Evolutionary conservation across 2,329 filamentous ascomycete species (phyloP), one percentile per base, ranked within the genome.

Genomic region (Grosmannia serpens): DNA sequence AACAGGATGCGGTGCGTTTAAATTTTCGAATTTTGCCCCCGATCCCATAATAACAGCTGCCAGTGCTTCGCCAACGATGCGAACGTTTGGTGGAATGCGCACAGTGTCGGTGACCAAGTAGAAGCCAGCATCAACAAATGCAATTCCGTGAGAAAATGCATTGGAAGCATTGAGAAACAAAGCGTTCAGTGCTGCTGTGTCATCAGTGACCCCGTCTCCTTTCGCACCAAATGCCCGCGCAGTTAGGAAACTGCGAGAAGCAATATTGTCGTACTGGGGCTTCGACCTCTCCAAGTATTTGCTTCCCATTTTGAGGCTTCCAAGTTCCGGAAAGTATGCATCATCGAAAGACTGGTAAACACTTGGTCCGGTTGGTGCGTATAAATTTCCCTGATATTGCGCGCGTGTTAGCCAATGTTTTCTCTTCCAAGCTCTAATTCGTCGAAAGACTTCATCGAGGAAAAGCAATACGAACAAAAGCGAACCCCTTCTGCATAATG

Each of bases 141-240:
- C 78, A 41, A 87, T 71, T 35, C 74, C 72, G 38, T 75, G 68
- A 20, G 67, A 66, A 62, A 59, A 67, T 77, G 69, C 61, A 65
- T 72, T 57, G 3, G 67, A 65, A 3, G 67, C 66, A 10, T 62
- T 59, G 31, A 60, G 53, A 60, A 75, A 70, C 33, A 71, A 59
- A 20, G 73, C 73, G 66, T 90, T 86, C 59, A 94, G 80, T 17
- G 81, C 82, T 9, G 75, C 75, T 1, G 89, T 91, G 67, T 94
- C 89, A 63, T 94, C 89, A 1, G 87, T 85, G 2, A 70, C 68
- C 41, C 88, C 89, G 65, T 94, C 87, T 61, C 89, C 89, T 65
- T 78, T 84, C 58, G 85, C 87, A 44, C 88, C 87, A 17, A 74
- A 75, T 17, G 75, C 75, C 64, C 87, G 88, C 66, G 89, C 83